Evolutionary conservation across 441 rosid species (phyloP), one percentile per base, ranked within the genome.

Genomic region (Adansonia rubrostipa): DNA sequence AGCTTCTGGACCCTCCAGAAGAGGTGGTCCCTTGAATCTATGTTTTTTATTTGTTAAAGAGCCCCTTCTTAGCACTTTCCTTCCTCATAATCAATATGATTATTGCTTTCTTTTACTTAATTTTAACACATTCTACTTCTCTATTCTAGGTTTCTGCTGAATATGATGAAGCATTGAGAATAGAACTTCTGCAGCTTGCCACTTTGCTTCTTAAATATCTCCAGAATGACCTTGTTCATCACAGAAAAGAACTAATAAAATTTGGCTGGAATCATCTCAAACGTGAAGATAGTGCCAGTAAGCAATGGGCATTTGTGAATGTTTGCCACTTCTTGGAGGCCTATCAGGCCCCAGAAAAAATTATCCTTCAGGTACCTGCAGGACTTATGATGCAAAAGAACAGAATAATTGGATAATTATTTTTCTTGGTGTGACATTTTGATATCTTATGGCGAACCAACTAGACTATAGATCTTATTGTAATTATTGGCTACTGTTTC

Each of bases 191-290:
- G 89, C 99, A 95, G 81, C 95, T 97, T 71, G 99, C 99, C 58
- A 95, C 99, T 78, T 88, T 97, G 79, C 98, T 97, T 75, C 98
- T 97, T 57, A 97, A 97, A 85, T 86, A 95, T 89, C 99, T 97
- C 75, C 99, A 95, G 87, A 84, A 63, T 89, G 98, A 97, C 81
- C 95, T 97, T 82, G 97, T 95, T 86, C 93, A 92, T 76, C 99
- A 97, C 80, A 92, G 99, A 86, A 97, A 97, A 84, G 99, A 97
- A 84, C 93, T 97, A 75, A 97, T 97, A 75, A 97, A 95, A 87
- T 97, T 97, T 87, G 99, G 99, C 65, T 97, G 99, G 99, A 97
- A 95, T 92, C 99, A 97, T 88, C 97, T 97, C 76, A 97, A 97
- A 84, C 96, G 99, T 50, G 99, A 97, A 88, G 99, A 97, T 80